phyloP scores from a whole-genome alignment of 2,329 filamentous ascomycete species.

The Pyrenochaeta sp. region DNA sequence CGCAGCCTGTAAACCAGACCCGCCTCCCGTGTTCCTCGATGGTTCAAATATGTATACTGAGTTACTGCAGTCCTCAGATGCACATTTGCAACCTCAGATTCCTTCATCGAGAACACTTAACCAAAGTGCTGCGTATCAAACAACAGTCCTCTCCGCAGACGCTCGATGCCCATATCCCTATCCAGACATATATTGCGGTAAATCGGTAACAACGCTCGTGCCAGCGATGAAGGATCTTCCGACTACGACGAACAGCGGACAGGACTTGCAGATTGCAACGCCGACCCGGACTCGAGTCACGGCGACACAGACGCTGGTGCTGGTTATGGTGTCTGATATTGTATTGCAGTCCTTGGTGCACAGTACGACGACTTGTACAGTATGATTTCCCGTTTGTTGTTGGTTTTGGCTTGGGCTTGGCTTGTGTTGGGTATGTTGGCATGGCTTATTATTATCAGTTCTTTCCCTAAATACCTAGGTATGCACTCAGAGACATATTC shows the following conservation, averaged over 20 bases:
- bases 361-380: neutral
- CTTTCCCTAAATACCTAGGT: no score
- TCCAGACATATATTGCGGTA: slow-evolving; percentile 28
- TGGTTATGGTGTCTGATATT: slow-evolving; percentile 5
- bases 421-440: no score
- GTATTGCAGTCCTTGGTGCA: neutral
- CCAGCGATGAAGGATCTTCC: slow-evolving; percentile 9
- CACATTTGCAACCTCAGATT: neutral
- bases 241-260: neutral
- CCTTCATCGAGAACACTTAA: no score
- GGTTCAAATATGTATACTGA: no score
- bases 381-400: no score
- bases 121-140: slow-evolving; percentile 4
- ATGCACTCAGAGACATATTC: no score
- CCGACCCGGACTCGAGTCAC: slow-evolving; percentile 25
- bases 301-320: slow-evolving; percentile 5
- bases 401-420: no score
- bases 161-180: slow-evolving; percentile 41
- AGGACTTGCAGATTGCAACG: slow-evolving; percentile 10
- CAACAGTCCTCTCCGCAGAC: slow-evolving; percentile 17
- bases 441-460: no score
- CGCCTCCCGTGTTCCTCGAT: no score
- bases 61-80: no score
- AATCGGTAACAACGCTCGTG: slow-evolving; percentile 20
- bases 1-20: no score